A percentile compares a stretch with the other conserved stretches of the same genome.
Conservation (phyloP, 2,329 filamentous ascomycete genomes). For the Aspergillus neotritici region DNA sequence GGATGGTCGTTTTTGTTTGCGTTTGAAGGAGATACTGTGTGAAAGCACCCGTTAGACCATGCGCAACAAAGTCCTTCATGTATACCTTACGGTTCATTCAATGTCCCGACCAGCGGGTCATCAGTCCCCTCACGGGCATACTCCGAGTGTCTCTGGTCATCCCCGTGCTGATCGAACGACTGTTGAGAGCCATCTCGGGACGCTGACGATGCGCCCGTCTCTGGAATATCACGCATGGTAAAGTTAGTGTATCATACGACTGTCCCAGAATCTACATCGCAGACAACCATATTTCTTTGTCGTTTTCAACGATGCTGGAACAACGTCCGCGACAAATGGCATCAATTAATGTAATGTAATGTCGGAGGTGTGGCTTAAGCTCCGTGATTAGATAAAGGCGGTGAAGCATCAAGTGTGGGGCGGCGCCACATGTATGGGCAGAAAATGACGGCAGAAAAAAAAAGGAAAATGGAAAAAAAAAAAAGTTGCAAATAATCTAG, state of each 20-base stretch:
- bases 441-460: conserved; percentile 25
- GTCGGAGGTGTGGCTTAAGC: conserved; percentile 25
- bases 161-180: conserved; percentile 15
- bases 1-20: conserved; percentile 37
- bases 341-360: not conserved
- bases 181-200: conserved; percentile 10
- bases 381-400: conserved; percentile 21
- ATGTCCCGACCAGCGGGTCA: conserved; percentile 23
- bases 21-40: conserved; percentile 39
- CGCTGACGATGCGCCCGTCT: conserved; percentile 12
- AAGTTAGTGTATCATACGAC: conserved; percentile 22
- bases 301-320: conserved; percentile 5
- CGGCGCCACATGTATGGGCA: conserved; percentile 24
- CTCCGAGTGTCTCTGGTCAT: conserved; percentile 14
- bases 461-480: conserved; percentile 28
- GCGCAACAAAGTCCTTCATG: not conserved
- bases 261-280: conserved; percentile 15
- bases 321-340: conserved; percentile 8
- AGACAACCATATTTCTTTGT: conserved; percentile 12
- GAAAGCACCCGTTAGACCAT: conserved; percentile 3
- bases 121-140: conserved; percentile 13
- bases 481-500: conserved; percentile 16
- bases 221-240: conserved; percentile 19
- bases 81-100: conserved; percentile 31
- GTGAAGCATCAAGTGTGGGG: conserved; percentile 24